These are phyloP conservation scores for Kuraishia molischiana DNA, from an alignment of 805 yeast species.

Conservation along the genomic window DNA sequence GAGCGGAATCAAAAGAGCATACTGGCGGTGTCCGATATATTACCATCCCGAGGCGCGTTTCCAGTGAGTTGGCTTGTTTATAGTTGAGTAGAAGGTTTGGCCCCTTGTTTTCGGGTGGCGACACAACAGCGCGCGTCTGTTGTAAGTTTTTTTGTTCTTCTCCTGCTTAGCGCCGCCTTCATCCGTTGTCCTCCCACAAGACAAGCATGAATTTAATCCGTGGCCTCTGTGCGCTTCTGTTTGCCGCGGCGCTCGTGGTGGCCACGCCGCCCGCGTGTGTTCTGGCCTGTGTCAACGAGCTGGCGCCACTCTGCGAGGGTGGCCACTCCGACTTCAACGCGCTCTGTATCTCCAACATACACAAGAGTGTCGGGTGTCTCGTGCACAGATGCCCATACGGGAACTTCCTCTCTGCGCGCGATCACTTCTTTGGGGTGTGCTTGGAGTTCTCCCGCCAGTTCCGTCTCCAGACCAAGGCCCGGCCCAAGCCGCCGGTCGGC, in stretches of 20 bases:
- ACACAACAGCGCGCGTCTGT: too few species aligned
- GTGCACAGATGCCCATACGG: slow-evolving; percentile 32
- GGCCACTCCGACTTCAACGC: slow-evolving; percentile 21
- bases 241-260: not conserved
- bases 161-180: too few species aligned
- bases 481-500: too few species aligned
- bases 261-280: slow-evolving; percentile 16
- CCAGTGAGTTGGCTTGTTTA: not conserved
- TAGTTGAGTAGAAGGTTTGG: too few species aligned
- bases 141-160: too few species aligned
- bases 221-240: too few species aligned
- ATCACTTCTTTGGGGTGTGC: slow-evolving; percentile 39
- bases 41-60: slow-evolving; percentile 54
- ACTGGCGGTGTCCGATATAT: slow-evolving; percentile 61
- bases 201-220: too few species aligned
- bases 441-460: not conserved
- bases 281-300: slow-evolving; percentile 11
- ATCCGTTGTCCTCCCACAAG: too few species aligned
- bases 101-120: too few species aligned
- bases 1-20: slow-evolving; percentile 52
- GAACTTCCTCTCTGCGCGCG: slow-evolving; percentile 31
- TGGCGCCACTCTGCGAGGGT: slow-evolving; percentile 11
- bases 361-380: slow-evolving; percentile 26
- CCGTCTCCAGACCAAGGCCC: too few species aligned
- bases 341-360: slow-evolving; percentile 22